Base-by-base conservation (phyloP, 345 rosid species). In the Salix brachista region DNA sequence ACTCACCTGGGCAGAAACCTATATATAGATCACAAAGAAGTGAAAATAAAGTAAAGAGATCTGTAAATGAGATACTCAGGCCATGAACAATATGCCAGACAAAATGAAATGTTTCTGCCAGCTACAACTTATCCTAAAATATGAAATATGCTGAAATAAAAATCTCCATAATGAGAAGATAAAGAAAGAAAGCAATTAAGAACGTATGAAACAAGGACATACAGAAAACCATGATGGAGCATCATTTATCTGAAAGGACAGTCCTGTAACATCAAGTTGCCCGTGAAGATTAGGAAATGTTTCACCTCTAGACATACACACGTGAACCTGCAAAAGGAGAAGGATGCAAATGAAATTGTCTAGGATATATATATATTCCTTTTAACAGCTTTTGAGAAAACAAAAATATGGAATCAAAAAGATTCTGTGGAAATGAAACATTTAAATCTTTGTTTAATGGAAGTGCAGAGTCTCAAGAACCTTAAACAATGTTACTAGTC, bases 291-390 rank as follows among this genome's bases (percentile, higher is more conserved):
- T 93, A 26, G 99, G 99, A 87, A 93, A 95, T 58, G 92, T 84
- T 81, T 95, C 97, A 71, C 94, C 97, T 74, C 90, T 87, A 71
- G 97, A 93, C 97, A 93, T 90, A 89, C 99, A 93, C 80, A 95
- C 60, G 79, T 91, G 97, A 74, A 95, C 89, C 97, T 95, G 90
- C 70, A 79, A 84, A 77, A 46, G 76, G 61, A 77, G 75, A 75
- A 75, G 12, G 4, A 58, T 62, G 58, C 65, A 66, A 62, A 39
- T 70, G 25, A 72, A 26, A 71, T 70, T 64, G n/a, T 30, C 56
- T 64, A 8, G 3, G 4, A 32, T 32, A 32, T 32, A 32, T 32
- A 41, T 41, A 9, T 41, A 32, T 32, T 34, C 36, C 44, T 14
- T 46, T 46, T 46, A 46, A 46, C 52, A 46, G 2, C 6, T 46